Evolutionary conservation across 306 rosid species (phyloP).

Genomic region (Clitoria ternatea): DNA sequence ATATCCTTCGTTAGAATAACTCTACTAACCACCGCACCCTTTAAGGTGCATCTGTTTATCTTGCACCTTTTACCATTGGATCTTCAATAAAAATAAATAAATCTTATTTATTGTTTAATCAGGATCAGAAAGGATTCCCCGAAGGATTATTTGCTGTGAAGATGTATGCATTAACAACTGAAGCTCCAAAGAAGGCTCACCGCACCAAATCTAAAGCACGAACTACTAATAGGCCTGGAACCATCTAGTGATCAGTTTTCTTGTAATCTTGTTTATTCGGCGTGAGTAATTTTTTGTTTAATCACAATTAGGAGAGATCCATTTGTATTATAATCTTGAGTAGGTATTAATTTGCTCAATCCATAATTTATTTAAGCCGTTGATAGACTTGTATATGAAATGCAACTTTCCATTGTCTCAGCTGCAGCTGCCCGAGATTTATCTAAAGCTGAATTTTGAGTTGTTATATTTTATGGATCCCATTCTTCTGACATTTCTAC

Average conservation of each 20-base stretch:
- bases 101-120: constrained; percentile 28
- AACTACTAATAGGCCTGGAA: constrained; percentile 65
- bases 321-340: neutral
- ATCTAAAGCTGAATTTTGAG: neutral
- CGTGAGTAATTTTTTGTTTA: neutral
- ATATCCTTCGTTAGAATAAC: too few relatives aligned
- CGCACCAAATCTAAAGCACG: constrained; percentile 49
- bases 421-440: neutral
- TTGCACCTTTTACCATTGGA: too few relatives aligned
- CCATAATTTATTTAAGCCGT: neutral
- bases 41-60: too few relatives aligned
- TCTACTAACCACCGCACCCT: too few relatives aligned
- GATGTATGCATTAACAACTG: constrained; percentile 79
- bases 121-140: constrained; percentile 93
- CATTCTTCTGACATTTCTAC: neutral
- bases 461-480: neutral
- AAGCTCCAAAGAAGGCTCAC: constrained; percentile 57
- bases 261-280: neutral
- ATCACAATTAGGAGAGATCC: neutral
- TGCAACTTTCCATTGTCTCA: neutral
- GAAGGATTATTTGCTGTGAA: constrained; percentile 75
- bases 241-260: constrained; percentile 52
- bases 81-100: too few relatives aligned
- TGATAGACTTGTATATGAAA: neutral
- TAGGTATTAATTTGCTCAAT: neutral